Evolutionary conservation across 192 early-diverging fungal genomes (phyloP).

Genomic region (Martensiomyces pterosporus): DNA sequence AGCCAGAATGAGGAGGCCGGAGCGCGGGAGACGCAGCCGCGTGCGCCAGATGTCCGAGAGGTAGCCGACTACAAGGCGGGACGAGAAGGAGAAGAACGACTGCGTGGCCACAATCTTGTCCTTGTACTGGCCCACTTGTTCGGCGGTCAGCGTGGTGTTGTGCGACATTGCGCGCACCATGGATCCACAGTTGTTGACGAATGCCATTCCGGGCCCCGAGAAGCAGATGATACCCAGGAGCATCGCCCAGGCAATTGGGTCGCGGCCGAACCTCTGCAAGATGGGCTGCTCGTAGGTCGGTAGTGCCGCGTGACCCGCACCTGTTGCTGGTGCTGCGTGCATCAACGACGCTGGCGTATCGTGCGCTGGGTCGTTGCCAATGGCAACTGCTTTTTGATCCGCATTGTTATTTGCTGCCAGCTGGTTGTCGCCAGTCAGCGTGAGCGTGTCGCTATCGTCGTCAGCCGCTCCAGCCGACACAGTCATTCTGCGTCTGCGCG

Average conservation of each 20-base stretch:
- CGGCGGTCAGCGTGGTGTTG: constrained; percentile 14
- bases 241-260: constrained; percentile 35
- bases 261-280: constrained; percentile 18
- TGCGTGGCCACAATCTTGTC: constrained; percentile 49
- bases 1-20: constrained; percentile 26
- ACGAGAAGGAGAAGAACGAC: constrained; percentile 47
- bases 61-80: constrained; percentile 38
- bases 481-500: constrained; percentile 36
- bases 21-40: constrained; percentile 33
- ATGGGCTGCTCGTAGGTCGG: background rate
- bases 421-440: background rate
- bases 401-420: too few species aligned
- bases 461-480: constrained; percentile 3
- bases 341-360: too few species aligned
- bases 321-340: background rate
- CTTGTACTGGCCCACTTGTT: constrained; percentile 40
- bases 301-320: background rate
- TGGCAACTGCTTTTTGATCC: too few species aligned
- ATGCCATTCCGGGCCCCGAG: constrained; percentile 40
- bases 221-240: constrained; percentile 45
- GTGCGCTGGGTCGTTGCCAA: background rate
- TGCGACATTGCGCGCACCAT: constrained; percentile 47
- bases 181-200: constrained; percentile 51
- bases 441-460: background rate
- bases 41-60: constrained; percentile 47